Conservation (phyloP, 768 basidiomycete genomes). For the Favolaschia claudopus region DNA sequence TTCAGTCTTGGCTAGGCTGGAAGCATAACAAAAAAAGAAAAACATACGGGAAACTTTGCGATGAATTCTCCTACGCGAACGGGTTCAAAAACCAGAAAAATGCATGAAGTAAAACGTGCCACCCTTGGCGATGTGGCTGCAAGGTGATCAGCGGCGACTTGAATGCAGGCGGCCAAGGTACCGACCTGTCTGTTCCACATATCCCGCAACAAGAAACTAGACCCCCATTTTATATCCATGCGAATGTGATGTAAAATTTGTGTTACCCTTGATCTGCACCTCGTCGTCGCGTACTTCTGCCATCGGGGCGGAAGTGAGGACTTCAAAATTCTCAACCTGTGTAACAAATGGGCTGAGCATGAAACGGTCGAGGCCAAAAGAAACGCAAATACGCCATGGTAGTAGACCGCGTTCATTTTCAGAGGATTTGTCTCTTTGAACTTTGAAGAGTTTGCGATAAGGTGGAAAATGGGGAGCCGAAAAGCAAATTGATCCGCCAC, state of each 20-base stretch:
- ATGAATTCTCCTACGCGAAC: constrained; percentile 70
- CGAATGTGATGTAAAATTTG: neutral
- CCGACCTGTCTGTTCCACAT: constrained; percentile 75
- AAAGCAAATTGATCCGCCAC: no score
- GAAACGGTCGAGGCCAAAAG: neutral
- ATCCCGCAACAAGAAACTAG: constrained; percentile 40
- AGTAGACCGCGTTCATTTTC: constrained; percentile 58
- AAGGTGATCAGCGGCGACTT: neutral
- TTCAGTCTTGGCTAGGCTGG: neutral
- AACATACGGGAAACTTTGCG: constrained; percentile 69
- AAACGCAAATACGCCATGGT: constrained; percentile 45
- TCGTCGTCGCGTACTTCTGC: constrained; percentile 62
- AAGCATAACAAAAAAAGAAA: neutral
- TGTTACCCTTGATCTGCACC: constrained; percentile 64
- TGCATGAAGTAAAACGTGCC: neutral
- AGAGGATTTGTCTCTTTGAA: no score
- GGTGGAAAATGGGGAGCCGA: no score
- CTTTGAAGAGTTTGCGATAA: no score
- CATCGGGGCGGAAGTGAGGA: constrained; percentile 54
- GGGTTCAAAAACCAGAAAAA: constrained; percentile 2
- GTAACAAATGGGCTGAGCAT: constrained; percentile 39
- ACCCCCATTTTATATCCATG: constrained; percentile 30
- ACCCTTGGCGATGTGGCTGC: constrained; percentile 29
- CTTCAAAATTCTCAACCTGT: constrained; percentile 50
- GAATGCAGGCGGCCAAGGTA: constrained; percentile 19